Evolutionary conservation across 2,329 filamentous ascomycete species (phyloP).

Genomic region (Aspergillus ochraceoroseus): DNA sequence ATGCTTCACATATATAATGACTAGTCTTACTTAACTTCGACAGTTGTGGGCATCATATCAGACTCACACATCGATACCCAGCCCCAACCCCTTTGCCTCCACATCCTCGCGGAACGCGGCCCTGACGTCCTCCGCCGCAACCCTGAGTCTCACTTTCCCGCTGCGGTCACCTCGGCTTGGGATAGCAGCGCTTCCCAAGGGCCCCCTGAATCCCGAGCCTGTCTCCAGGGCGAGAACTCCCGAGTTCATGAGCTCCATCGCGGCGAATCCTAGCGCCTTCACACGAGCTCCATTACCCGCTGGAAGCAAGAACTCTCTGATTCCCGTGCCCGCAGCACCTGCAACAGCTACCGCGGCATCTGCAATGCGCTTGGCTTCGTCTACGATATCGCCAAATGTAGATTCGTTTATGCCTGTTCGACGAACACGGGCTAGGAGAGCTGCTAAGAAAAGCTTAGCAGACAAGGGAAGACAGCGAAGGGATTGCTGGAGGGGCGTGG

Average conservation of each 20-base stretch:
- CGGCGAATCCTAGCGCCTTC: conserved; percentile 63
- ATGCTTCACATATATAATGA: conserved; percentile 1
- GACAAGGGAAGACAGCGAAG: conserved; percentile 75
- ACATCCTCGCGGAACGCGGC: conserved; percentile 82
- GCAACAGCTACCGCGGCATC: conserved; percentile 40
- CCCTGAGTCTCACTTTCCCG: conserved; percentile 76
- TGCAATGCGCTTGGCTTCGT: conserved; percentile 70
- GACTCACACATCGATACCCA: conserved; percentile 45
- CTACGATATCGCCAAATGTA: conserved; percentile 79
- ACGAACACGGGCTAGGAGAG: conserved; percentile 70
- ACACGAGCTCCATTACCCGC: conserved; percentile 46
- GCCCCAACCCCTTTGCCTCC: conserved; percentile 75
- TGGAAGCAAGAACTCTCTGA: conserved; percentile 57
- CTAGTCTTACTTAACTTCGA: no score
- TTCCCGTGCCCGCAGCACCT: conserved; percentile 53
- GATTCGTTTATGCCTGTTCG: conserved; percentile 83
- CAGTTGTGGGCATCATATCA: no score
- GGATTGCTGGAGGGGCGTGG: conserved; percentile 84
- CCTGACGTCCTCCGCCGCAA: conserved; percentile 86
- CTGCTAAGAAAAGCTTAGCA: conserved; percentile 79
- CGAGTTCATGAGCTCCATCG: conserved; percentile 77
- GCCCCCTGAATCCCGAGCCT: conserved; percentile 26
- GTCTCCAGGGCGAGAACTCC: conserved; percentile 79
- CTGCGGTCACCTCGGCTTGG: conserved; percentile 72
- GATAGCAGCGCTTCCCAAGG: conserved; percentile 40